Percentiles rank a stretch among this genome's conserved stretches.
phyloP scores from a whole-genome alignment of 179 eudicot species.

The Patellifolia procumbens region DNA sequence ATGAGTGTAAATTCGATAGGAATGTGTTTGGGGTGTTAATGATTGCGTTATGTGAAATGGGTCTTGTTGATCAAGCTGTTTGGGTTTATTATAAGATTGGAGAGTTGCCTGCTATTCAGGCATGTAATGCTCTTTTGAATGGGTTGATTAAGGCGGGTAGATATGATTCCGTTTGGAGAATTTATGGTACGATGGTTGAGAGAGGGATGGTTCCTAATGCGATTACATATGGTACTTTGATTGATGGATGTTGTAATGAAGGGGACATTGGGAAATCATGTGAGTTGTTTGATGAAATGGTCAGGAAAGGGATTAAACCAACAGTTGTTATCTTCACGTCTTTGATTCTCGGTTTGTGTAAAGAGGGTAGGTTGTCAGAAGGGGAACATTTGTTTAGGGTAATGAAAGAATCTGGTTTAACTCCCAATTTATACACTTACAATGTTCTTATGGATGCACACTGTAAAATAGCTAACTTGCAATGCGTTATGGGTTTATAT shows the following conservation, averaged over 20 bases:
- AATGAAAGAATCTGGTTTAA: conserved; percentile 52
- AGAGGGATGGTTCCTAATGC: conserved; percentile 52
- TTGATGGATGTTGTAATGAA: conserved; percentile 55
- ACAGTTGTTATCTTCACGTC: conserved; percentile 70
- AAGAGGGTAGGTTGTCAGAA: conserved; percentile 51
- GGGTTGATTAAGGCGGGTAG: conserved; percentile 64
- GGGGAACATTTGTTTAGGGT: conserved; percentile 50
- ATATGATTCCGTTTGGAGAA: conserved; percentile 55
- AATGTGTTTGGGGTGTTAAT: conserved; percentile 68
- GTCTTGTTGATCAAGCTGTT: conserved; percentile 70
- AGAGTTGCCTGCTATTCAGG: conserved; percentile 60
- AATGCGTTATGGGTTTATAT: conserved; percentile 44
- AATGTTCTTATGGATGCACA: conserved; percentile 69
- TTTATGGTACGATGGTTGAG: conserved; percentile 43
- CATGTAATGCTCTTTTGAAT: conserved; percentile 63
- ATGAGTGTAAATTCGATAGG: conserved; percentile 22
- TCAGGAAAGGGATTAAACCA: conserved; percentile 48
- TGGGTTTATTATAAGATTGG: conserved; percentile 63
- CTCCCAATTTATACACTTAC: conserved; percentile 67
- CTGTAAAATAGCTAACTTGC: conserved; percentile 48
- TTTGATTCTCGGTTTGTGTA: conserved; percentile 60
- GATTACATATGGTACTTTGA: conserved; percentile 68
- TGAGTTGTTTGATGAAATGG: conserved; percentile 64
- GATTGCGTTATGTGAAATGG: conserved; percentile 59
- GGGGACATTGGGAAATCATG: conserved; percentile 50